A percentile compares a stretch with the other conserved stretches of the same genome.
Conservation (phyloP, 805 yeast genomes). For the Tetrapisispora fleetii region DNA sequence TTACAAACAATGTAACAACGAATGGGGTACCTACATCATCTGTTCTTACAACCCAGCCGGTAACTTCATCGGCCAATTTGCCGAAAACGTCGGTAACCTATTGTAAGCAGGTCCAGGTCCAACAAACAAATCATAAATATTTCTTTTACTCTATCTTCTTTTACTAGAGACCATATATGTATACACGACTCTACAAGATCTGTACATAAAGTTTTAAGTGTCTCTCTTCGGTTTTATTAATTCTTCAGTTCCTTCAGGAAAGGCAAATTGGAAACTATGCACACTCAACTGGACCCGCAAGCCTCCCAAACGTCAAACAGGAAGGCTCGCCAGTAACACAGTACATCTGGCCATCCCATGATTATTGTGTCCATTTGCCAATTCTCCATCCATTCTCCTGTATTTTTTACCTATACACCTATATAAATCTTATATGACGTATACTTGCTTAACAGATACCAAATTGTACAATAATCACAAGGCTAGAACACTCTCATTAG, state of each 20-base stretch:
- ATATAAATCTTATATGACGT: not conserved
- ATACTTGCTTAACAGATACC: not conserved
- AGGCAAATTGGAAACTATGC: not conserved
- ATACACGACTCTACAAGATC: not conserved
- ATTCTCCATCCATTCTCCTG: not conserved
- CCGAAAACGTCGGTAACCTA: constrained; percentile 10
- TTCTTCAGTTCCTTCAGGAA: not conserved
- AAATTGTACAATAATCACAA: not conserved
- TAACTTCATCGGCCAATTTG: constrained; percentile 29
- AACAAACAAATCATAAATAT: no score
- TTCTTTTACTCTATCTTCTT: no score
- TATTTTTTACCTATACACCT: not conserved
- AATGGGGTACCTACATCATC: constrained; percentile 39
- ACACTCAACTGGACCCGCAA: not conserved
- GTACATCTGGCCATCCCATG: no score
- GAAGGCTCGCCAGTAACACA: no score
- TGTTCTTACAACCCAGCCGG: constrained; percentile 59
- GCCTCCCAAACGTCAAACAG: no score
- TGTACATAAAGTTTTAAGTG: not conserved
- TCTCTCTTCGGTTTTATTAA: not conserved
- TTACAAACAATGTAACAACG: constrained; percentile 7
- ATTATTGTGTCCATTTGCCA: no score
- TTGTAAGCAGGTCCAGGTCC: not conserved
- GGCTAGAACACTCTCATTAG: not conserved
- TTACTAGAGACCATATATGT: no score